These are phyloP conservation scores for Saussurea involucrata DNA, from an alignment of 129 eudicot species.

Conservation along the genomic window DNA sequence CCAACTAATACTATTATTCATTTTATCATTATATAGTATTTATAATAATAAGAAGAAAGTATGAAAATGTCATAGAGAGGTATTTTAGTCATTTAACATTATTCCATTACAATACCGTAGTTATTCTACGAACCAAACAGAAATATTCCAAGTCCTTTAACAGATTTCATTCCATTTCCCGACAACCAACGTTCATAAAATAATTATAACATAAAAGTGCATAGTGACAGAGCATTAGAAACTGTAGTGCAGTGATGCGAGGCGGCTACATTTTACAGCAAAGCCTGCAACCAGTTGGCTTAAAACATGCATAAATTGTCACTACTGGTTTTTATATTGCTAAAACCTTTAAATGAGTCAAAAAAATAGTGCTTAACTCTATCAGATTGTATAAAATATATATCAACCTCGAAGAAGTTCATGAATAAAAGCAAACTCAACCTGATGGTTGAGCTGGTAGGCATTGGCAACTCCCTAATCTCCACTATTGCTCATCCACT, in stretches of 20 bases:
- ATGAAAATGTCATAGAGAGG: background rate
- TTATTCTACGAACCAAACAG: background rate
- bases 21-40: background rate
- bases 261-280: constrained; percentile 29
- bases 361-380: constrained; percentile 6
- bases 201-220: background rate
- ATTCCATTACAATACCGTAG: background rate
- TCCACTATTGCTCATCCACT: constrained; percentile 29
- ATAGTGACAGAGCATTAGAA: constrained; percentile 20
- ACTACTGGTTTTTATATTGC: constrained; percentile 23
- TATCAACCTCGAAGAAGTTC: constrained; percentile 6
- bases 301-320: constrained; percentile 11
- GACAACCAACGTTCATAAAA: background rate
- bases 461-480: constrained; percentile 14
- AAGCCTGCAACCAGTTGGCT: constrained; percentile 13
- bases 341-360: constrained; percentile 3
- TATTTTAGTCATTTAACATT: background rate
- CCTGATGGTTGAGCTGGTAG: constrained; percentile 23
- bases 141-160: background rate
- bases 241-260: constrained; percentile 29
- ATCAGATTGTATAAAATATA: constrained; percentile 20
- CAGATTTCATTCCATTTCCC: background rate
- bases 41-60: background rate
- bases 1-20: background rate
- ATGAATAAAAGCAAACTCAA: constrained; percentile 19